These are phyloP conservation scores for Jatropha podagrica DNA, from an alignment of 441 rosid genomes.

Conservation along the genomic window DNA sequence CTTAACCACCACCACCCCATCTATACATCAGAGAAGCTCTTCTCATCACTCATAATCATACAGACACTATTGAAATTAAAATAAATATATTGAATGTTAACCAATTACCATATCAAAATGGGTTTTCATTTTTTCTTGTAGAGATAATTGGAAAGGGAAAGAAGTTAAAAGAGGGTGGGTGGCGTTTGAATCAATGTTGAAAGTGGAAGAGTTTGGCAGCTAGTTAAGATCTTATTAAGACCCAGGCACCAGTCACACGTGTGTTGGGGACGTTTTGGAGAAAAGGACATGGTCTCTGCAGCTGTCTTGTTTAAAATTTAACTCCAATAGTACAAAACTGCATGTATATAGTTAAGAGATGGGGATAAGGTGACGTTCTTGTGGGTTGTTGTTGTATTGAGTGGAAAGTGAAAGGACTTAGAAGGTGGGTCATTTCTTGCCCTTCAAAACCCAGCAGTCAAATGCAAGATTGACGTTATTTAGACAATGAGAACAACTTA, in stretches of 20 bases:
- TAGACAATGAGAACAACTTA: slow-evolving; percentile 6
- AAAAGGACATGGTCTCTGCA: slow-evolving; percentile 32
- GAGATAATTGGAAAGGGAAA: background rate
- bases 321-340: too few species aligned
- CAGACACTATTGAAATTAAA: background rate
- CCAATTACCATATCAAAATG: too few species aligned
- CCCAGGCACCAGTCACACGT: slow-evolving; percentile 36
- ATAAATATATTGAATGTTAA: too few species aligned
- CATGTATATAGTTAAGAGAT: too few species aligned
- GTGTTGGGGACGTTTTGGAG: slow-evolving; percentile 30
- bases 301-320: slow-evolving; percentile 25
- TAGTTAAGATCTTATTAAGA: slow-evolving; percentile 5
- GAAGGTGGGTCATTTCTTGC: slow-evolving; percentile 15
- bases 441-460: background rate
- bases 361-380: slow-evolving; percentile 1
- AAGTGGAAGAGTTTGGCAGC: slow-evolving; percentile 21
- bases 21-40: slow-evolving; percentile 13
- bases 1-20: slow-evolving; percentile 35
- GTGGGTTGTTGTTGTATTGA: background rate
- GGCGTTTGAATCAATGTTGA: slow-evolving; percentile 16
- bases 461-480: background rate
- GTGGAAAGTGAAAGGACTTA: slow-evolving; percentile 10
- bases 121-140: too few species aligned
- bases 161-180: too few species aligned
- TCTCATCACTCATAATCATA: background rate